phyloP scores from a whole-genome alignment of 1,284 basidiomycete genomes.

The Athelia psychrophila region DNA sequence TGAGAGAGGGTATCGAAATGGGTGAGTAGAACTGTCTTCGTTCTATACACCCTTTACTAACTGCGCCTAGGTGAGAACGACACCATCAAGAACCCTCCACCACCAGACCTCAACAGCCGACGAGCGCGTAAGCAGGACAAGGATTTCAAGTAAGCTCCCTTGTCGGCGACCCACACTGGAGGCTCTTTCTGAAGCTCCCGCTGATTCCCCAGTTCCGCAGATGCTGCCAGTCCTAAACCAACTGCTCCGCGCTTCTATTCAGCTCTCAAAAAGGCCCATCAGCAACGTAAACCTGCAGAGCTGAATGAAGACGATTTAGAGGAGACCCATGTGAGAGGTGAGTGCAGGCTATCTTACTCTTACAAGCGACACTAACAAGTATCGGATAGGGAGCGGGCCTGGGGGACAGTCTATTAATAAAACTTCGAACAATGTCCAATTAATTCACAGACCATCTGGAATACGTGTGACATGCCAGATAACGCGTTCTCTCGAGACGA shows the following conservation, averaged over 20 bases:
- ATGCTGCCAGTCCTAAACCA: constrained; percentile 36
- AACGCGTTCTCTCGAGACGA: constrained; percentile 70
- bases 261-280: constrained; percentile 65
- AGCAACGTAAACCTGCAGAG: constrained; percentile 58
- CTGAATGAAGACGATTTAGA: constrained; percentile 71
- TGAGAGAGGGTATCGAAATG: constrained; percentile 71
- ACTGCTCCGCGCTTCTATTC: constrained; percentile 49
- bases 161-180: constrained; percentile 11
- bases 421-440: constrained; percentile 79
- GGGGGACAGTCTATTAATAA: constrained; percentile 87
- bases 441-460: constrained; percentile 76
- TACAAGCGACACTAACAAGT: constrained; percentile 7
- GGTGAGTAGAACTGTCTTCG: too few species aligned
- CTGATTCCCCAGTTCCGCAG: constrained; percentile 30
- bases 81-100: constrained; percentile 54
- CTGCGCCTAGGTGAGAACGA: too few species aligned
- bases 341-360: constrained; percentile 15
- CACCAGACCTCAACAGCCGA: constrained; percentile 39
- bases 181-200: constrained; percentile 10
- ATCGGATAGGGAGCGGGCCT: constrained; percentile 71
- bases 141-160: constrained; percentile 27
- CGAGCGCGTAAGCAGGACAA: constrained; percentile 40
- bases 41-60: too few species aligned
- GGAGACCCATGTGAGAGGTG: constrained; percentile 77
- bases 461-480: constrained; percentile 77